Evolutionary conservation across 2,329 filamentous ascomycete species (phyloP).

Genomic region (Fusarium oxysporum): DNA sequence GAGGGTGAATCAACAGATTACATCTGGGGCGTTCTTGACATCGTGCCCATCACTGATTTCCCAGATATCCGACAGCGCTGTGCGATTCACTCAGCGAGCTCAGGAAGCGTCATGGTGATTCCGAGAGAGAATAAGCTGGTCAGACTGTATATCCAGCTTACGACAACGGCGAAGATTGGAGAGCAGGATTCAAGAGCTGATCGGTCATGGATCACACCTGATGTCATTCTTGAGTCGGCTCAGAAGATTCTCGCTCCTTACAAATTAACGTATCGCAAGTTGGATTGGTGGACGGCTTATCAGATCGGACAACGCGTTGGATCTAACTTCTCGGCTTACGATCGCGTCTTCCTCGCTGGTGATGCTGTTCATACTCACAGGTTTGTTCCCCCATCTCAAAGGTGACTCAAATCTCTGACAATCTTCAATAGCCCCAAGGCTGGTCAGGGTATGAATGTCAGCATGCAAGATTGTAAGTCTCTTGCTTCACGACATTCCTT

Average conservation of each 20-base stretch:
- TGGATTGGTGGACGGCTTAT: constrained; percentile 57
- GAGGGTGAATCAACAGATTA: constrained; percentile 66
- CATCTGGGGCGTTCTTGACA: constrained; percentile 64
- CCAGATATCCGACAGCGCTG: constrained; percentile 69
- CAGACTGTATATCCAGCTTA: constrained; percentile 71
- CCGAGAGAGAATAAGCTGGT: constrained; percentile 73
- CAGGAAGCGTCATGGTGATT: constrained; percentile 73
- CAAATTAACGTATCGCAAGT: constrained; percentile 71
- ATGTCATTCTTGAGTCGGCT: constrained; percentile 71
- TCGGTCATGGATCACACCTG: constrained; percentile 71
- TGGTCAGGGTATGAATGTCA: constrained; percentile 79
- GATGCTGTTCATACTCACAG: constrained; percentile 69
- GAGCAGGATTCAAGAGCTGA: constrained; percentile 58
- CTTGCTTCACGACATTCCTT: fast-evolving
- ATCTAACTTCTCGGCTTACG: constrained; percentile 64
- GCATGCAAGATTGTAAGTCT: constrained; percentile 68
- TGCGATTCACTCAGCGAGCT: constrained; percentile 65
- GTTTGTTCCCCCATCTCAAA: not conserved
- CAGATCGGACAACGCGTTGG: constrained; percentile 75
- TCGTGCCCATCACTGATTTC: constrained; percentile 62
- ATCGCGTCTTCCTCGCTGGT: constrained; percentile 76
- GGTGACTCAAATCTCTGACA: not conserved
- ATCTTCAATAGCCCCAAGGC: constrained; percentile 62
- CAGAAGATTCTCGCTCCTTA: constrained; percentile 76
- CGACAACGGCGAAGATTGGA: not conserved